phyloP scores from a whole-genome alignment of 306 rosid genomes.

The Gillenia trifoliata region DNA sequence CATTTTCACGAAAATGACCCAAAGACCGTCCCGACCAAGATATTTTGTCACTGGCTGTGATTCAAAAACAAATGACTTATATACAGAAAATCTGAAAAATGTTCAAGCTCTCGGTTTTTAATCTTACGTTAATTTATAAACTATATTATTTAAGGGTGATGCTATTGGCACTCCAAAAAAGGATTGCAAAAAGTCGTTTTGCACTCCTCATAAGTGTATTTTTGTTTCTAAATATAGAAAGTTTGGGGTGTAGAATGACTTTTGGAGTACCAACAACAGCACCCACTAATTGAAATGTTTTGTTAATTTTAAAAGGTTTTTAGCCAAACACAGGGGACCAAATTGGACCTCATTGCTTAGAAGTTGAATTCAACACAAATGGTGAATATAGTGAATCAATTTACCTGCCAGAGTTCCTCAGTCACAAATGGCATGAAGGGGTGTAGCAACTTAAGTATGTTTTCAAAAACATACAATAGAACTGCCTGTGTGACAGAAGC shows the following conservation, averaged over 20 bases:
- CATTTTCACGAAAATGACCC: neutral
- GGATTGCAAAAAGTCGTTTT: no score
- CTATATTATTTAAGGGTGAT: no score
- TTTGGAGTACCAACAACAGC: no score
- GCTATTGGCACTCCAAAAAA: no score
- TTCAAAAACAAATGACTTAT: neutral
- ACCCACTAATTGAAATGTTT: no score
- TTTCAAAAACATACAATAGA: conserved; percentile 73
- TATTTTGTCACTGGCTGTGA: neutral
- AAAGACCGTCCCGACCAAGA: neutral
- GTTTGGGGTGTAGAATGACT: no score
- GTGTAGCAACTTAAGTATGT: conserved; percentile 77
- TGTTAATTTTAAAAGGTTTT: no score
- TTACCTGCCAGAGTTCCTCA: conserved; percentile 98
- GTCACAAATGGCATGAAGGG: conserved; percentile 99
- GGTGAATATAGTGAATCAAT: neutral
- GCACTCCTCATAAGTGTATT: no score
- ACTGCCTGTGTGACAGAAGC: conserved; percentile 73
- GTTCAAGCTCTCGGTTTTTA: neutral
- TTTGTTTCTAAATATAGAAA: no score
- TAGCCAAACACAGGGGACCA: no score
- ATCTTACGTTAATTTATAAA: no score
- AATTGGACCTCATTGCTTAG: no score
- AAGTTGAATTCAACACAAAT: neutral
- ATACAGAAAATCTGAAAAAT: neutral